Evolutionary conservation across 139 green algal species (phyloP).

Genomic region (Chlorella sp.): DNA sequence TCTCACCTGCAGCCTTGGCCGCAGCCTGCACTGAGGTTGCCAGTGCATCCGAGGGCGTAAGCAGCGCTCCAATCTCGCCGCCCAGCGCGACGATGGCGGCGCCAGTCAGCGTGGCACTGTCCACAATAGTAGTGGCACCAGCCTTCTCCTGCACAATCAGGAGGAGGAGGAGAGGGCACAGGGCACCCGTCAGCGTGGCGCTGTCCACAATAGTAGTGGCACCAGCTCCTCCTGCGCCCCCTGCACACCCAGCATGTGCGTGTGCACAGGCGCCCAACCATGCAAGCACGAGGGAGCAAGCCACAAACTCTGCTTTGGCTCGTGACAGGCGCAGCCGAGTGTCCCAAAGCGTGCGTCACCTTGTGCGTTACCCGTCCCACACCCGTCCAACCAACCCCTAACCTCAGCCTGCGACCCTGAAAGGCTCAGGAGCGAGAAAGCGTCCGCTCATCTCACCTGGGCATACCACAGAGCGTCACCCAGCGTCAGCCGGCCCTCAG

Average conservation of each 20-base stretch:
- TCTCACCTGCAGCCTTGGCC: constrained; percentile 30
- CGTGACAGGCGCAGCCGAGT: too few species aligned
- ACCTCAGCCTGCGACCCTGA: too few species aligned
- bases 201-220: constrained; percentile 77
- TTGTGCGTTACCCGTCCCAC: too few species aligned
- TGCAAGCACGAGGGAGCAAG: too few species aligned
- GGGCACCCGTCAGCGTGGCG: constrained; percentile 89
- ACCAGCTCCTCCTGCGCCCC: constrained; percentile 47
- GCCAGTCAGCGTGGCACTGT: constrained; percentile 95
- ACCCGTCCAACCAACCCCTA: too few species aligned
- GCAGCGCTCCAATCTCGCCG: constrained; percentile 65
- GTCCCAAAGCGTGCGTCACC: too few species aligned
- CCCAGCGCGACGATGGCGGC: constrained; percentile 66
- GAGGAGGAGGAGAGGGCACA: too few species aligned
- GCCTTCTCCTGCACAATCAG: constrained; percentile 43
- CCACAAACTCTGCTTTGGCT: too few species aligned
- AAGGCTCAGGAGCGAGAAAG: too few species aligned
- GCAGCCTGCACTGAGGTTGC: constrained; percentile 38
- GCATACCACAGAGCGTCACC: constrained; percentile 92
- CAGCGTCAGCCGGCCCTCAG: constrained; percentile 91
- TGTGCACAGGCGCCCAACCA: too few species aligned
- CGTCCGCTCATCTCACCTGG: too few species aligned
- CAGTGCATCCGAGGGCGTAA: constrained; percentile 67
- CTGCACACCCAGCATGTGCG: too few species aligned
- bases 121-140: constrained; percentile 60